Base-by-base conservation (phyloP, 805 yeast genomes). In the Wickerhamiella musiphila region DNA sequence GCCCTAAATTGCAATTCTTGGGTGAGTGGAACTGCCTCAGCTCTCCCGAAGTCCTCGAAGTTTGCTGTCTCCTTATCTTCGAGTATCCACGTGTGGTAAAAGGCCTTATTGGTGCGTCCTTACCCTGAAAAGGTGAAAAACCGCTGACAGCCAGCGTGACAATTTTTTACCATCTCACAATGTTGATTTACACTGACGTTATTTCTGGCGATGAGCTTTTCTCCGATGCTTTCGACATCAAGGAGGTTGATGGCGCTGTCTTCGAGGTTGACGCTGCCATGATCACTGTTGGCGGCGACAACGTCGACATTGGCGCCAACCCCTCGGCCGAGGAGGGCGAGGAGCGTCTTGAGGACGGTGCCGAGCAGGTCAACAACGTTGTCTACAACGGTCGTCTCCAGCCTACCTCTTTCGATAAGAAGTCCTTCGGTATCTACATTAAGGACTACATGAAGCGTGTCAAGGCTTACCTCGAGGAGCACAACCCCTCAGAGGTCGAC, bases 291-390 rank as follows among this genome's bases (percentile, higher is more conserved):
- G 74, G 71, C 60, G 78, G 82, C 57, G 95, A 73, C 54, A 90
- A 90, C 57, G 73, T 90, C 51, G 96, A 90, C 63, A 90, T 90
- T 61, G 98, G 98, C 67, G 98, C 94, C 55, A 90, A 90, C 77
- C 95, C 98, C 57, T 82, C 94, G 53, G 95, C 96, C 48, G 98
- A 90, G 67, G 96, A 68, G 49, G 95, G 66, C 58, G 82, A 57
- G 35, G 83, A 61, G 26, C 94, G 78, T 23, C 58, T 72, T 33
- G 96, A 82, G 52, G 93, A 78, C 34, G 81, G 76, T 63, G 67
- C 82, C 49, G 92, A 81, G 55, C 70, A 81, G 52, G 95, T 90
- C 59, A 90, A 86, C 93, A 90, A 90, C 70, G 81, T 90, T 58
- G 95, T 86, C 51, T 73, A 83, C 84, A 82, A 95, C 47, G 84